Base-by-base conservation (phyloP, 2,329 filamentous ascomycete genomes). In the Colletotrichum karsti region DNA sequence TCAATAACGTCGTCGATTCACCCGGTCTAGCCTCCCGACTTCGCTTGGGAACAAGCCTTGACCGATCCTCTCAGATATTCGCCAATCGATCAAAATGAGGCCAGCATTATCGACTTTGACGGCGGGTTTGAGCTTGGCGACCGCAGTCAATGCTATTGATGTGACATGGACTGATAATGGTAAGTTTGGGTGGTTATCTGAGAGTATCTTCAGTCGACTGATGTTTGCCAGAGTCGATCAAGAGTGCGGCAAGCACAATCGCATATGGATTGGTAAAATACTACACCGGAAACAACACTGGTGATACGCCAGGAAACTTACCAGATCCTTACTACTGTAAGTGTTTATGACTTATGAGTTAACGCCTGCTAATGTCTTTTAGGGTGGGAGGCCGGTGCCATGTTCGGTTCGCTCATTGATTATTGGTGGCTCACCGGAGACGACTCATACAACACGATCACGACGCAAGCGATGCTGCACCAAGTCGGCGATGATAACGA, bases 391-490 rank as follows among this genome's bases (percentile, higher is more conserved):
- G 89, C 90, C 0, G 89, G 90, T 18, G 88, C 90, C 63, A 87
- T 94, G 85, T 92, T 93, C 73, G 89, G 91, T 61, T 87, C 89
- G 2, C 76, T 93, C 69, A 80, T 94, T 61, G 90, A 93, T 77
- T 94, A 94, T 78, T 93, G 90, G 89, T 87, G 87, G 73, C 85
- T 90, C 59, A 93, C 91, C 0, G 90, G 89, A n/a, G 91, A 93
- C 77, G 76, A 81, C 1, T 84, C 86, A 3, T 93, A 93, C 79
- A 91, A 91, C 75, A 78, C 84, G 7, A 82, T 88, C 35, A 87
- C 87, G 1, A 83, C 80, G 18, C 83, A 91, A 73, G 90, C 86
- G 1, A 73, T 93, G 73, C 73, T 88, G 7, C 88, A 90, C 74
- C 91, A 92, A 75, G 84, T 81, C 30, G 88, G 89, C 37, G 79